These are phyloP conservation scores for Arthromyces matolae DNA, from an alignment of 768 basidiomycete species.

Conservation along the genomic window DNA sequence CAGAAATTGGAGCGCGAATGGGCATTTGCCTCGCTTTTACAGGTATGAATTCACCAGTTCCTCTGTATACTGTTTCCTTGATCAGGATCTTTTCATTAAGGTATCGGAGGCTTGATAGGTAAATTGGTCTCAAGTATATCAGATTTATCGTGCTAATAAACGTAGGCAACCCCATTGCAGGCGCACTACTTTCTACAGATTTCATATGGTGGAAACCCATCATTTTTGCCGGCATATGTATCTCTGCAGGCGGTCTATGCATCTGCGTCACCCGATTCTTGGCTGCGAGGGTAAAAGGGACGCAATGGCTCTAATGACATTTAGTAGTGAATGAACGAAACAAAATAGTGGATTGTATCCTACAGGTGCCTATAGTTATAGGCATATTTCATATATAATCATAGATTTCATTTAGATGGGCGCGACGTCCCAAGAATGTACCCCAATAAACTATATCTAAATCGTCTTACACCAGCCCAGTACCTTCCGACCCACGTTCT, in stretches of 20 bases:
- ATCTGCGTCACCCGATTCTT: slow-evolving; percentile 20
- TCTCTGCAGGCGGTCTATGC: slow-evolving; percentile 10
- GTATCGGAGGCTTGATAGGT: slow-evolving; percentile 8
- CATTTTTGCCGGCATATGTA: slow-evolving; percentile 17
- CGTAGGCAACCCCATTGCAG: slow-evolving; percentile 46
- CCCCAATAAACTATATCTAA: neutral
- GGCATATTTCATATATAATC: no score
- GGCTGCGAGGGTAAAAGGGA: slow-evolving; percentile 20
- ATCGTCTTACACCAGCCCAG: slow-evolving; percentile 39
- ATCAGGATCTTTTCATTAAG: neutral
- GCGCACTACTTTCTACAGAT: slow-evolving; percentile 40
- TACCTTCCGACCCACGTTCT: slow-evolving; percentile 39
- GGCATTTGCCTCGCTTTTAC: slow-evolving; percentile 42
- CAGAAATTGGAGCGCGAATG: slow-evolving; percentile 47
- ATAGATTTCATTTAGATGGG: neutral
- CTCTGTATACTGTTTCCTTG: neutral
- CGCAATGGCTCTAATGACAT: slow-evolving; percentile 24
- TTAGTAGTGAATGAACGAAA: no score
- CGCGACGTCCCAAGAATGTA: no score
- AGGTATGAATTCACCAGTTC: slow-evolving; percentile 23
- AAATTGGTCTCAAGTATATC: neutral
- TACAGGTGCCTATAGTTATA: no score
- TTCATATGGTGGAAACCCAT: slow-evolving; percentile 22
- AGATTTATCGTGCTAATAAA: neutral
- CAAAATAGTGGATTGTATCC: no score